Evolutionary conservation across 1,139 yeast genomes (phyloP), one percentile per base, ranked within the genome.

Genomic region (Waltiozyma sp.): DNA sequence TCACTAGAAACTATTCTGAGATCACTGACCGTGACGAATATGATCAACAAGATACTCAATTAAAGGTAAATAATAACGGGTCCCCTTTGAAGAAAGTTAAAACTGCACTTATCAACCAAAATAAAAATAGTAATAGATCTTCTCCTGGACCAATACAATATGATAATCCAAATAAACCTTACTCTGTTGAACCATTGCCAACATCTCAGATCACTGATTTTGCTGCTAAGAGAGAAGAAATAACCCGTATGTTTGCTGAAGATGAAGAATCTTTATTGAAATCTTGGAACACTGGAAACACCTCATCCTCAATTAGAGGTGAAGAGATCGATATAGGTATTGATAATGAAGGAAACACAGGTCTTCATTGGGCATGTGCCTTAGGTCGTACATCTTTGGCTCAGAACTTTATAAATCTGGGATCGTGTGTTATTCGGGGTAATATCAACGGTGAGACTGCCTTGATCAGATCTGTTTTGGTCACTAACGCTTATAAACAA

Each of bases 341-440:
- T 40, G 99, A 93, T 61, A 93, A 84, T 53, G 78, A 83, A 45
- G 97, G 97, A 0, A 93, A 91, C 57, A 82, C 96, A 0, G 88
- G 95, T 1, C 70, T 93, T 46, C 99, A 93, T 61, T 86, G 97
- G 95, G 95, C 96, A 1, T 81, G 97, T 28, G 87, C 96, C 0
- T 72, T 93, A 63, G 97, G 95, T 0, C 78, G 87, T 48, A 65
- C 80, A 5, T 68, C 78, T 2, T 69, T 89, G 46, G 91, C 88
- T 5, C 75, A 75, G 45, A 87, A 86, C 45, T 66, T 93, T 34
- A 73, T 89, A 8, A 65, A 75, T 40, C 75, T 79, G 49, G 95
- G 95, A 3, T 56, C 66, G 14, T 68, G 75, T 46, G 66, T 82
- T 41, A 70, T 85, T 9, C 66, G 85, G 38, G 87, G 93, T 16